phyloP scores from a whole-genome alignment of 208 protist species.

The Leishmania guyanensis region DNA sequence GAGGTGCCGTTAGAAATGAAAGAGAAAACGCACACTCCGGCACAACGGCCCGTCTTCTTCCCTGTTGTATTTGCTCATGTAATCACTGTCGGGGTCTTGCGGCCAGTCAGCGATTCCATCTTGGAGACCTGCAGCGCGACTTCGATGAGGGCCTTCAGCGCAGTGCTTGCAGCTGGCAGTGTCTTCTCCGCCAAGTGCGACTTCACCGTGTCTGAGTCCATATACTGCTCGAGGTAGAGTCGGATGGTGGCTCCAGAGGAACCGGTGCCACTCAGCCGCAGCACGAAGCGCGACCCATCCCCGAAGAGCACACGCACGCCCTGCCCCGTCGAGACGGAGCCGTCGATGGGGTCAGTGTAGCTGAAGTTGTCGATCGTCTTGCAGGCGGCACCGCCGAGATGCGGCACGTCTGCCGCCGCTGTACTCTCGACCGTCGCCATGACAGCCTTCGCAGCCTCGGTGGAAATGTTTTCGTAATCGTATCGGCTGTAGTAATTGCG shows the following conservation, averaged over 20 bases:
- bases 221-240: conserved; percentile 97
- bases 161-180: conserved; percentile 54
- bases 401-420: conserved; percentile 38
- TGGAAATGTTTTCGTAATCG: conserved; percentile 97
- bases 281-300: conserved; percentile 96
- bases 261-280: conserved; percentile 96
- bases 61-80: conserved; percentile 59
- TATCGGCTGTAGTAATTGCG: conserved; percentile 97
- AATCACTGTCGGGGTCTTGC: conserved; percentile 95
- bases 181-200: conserved; percentile 38
- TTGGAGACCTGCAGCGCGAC: conserved; percentile 87
- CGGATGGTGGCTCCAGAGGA: conserved; percentile 96
- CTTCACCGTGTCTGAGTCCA: conserved; percentile 49
- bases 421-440: conserved; percentile 69
- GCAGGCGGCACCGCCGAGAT: conserved; percentile 51
- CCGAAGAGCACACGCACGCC: conserved; percentile 95
- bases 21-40: neutral
- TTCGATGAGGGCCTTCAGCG: conserved; percentile 83
- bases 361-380: conserved; percentile 93
- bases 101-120: conserved; percentile 89
- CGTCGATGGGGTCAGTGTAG: conserved; percentile 97
- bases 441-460: conserved; percentile 80
- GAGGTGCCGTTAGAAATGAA: neutral
- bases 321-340: conserved; percentile 85
- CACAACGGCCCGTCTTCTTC: neutral